Percentiles rank a stretch among this genome's conserved stretches.
These are phyloP conservation scores for Schwanniomyces sp. DNA, from an alignment of 805 yeast genomes.

Conservation along the genomic window DNA sequence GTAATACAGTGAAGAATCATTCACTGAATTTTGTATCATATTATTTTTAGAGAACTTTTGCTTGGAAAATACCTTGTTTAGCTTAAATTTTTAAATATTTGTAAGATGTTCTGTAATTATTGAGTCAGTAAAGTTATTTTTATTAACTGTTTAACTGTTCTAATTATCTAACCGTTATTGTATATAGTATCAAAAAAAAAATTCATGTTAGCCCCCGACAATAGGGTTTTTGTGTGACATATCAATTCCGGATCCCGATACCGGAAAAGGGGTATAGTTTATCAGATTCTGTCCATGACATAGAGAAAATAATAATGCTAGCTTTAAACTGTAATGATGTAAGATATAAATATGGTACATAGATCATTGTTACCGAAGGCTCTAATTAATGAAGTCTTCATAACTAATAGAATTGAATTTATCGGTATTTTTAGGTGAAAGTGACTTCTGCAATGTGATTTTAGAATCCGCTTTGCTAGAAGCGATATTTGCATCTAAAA, in stretches of 20 bases:
- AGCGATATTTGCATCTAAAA: neutral
- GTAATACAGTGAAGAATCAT: slow-evolving; percentile 23
- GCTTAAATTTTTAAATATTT: neutral
- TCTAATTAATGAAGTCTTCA: neutral
- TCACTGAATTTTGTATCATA: slow-evolving; percentile 27
- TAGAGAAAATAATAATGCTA: too few species aligned
- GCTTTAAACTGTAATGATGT: neutral
- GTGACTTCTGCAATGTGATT: neutral
- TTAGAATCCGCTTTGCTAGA: neutral
- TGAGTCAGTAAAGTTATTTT: neutral
- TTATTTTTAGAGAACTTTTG: slow-evolving; percentile 15
- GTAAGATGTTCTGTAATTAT: too few species aligned
- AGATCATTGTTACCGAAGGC: neutral
- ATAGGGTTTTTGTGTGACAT: neutral
- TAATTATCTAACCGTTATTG: neutral
- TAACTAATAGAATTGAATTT: neutral
- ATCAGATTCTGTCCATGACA: neutral
- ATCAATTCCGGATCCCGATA: neutral
- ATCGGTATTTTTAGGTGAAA: neutral
- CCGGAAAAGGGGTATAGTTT: neutral
- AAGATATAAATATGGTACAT: neutral
- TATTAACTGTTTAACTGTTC: neutral
- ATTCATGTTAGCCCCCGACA: neutral
- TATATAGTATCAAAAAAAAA: neutral
- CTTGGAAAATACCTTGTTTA: neutral